Base-by-base conservation (phyloP, 352 stramenopile species). In the Phytophthora sansomeana region DNA sequence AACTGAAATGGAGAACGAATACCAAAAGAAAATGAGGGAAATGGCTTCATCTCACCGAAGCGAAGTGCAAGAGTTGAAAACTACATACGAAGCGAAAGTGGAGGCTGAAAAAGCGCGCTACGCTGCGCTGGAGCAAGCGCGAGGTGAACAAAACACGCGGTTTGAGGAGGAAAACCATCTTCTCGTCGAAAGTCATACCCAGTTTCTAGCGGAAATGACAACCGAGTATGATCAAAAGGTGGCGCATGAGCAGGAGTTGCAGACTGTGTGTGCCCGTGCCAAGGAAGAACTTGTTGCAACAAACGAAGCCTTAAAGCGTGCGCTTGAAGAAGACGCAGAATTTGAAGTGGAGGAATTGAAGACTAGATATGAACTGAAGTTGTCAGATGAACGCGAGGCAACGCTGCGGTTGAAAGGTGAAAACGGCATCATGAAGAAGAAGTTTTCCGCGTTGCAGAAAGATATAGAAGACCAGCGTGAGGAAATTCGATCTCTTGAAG, bases 351-450 rank as follows among this genome's bases (percentile, higher is more conserved):
- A 98, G 49, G 91, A 97, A 33, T 70, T 98, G 28, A 96, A 97
- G 35, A 87, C 84, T 46, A 93, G 87, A 51, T 98, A 97, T 60
- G 93, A 98, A 58, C 70, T 87, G 6, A 97, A 98, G 67, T 72
- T 98, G 26, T 76, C 89, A 17, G 87, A 91, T 26, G 90, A 98
- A 48, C 80, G 90, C 0, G 91, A 98, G 66, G 89, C 91, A 4
- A 98, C 92, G 17, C 71, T 98, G 47, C 89, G 92, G 3, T 89
- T 97, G n/a, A 98, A 98, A 69, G 92, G 93, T 14, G 95, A 98
- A 67, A 98, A 98, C 56, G 95, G 93, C 6, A 98, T 98, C 67
- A 98, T 98, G 92, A 97, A 96, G 69, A 98, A 98, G 69, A 98
- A 98, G 66, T 98, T 98, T 46, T 95, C 83, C 5, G 87, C 96